Base-by-base conservation (phyloP, 2,329 filamentous ascomycete species). In the Ramichloridium luteum region DNA sequence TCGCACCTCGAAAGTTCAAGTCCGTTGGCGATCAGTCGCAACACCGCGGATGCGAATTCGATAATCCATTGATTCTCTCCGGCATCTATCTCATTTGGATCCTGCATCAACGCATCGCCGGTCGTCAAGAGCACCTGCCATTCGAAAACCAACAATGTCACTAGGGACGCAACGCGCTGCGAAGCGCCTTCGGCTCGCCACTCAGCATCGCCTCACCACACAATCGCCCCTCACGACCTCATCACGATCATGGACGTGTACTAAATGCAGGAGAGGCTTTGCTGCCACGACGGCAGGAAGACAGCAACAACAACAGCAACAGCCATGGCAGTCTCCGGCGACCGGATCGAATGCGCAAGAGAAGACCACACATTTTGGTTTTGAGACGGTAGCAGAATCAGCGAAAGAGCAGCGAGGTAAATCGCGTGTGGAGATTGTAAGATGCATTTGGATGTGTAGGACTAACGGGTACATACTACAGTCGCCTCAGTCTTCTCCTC, bases 401-500 rank as follows among this genome's bases (percentile, higher is more conserved):
- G 68, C 90, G 56, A 94, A 94, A 60, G 71, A 76, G 46, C 67
- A 69, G 14, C 65, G 65, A 61, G 74, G 74, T 76, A 59, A 16
- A 15, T 27, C 30, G 41, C 15, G 23, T 15, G 6, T 14, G 11
- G 12, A 15, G 14, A 16, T 22, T n/a, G 4, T 11, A 16, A 6
- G 13, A 9, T 27, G 16, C 11, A 17, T 13, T 12, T 13, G 13
- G 17, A 13, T n/a, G 18, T 9, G 5, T 12, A 22, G 8, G 10
- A 17, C 16, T 25, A 25, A 23, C 44, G 17, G 48, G 29, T 14
- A 11, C 8, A 3, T 22, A 10, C 2, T 44, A 57, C 63, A 68
- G 86, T 94, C 25, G 80, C 80, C 38, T 75, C 73, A 25, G 90
- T 98, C 36, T 98, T 98, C 64, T 88, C 83, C 58, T 94, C 80